Evolutionary conservation across 495 filamentous ascomycete species (phyloP), one percentile per base, ranked within the genome.

Genomic region (Pyronema omphalodes): DNA sequence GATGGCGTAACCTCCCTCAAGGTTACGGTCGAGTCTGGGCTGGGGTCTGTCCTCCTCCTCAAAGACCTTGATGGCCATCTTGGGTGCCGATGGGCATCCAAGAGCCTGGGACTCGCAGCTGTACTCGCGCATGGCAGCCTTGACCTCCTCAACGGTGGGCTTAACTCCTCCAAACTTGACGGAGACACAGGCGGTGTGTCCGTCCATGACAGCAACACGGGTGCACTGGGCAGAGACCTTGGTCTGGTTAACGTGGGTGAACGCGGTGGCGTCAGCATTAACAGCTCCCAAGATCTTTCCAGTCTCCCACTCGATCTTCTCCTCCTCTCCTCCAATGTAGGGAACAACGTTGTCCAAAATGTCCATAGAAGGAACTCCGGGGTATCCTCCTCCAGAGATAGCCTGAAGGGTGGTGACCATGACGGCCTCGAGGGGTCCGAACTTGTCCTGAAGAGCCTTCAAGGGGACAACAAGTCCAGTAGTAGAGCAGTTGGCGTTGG

Each of bases 401-500:
- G 86, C 86, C 68, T 93, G 86, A 70, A 86, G 78, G n/a, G 86
- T 93, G 50, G 88, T 84, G 12, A 93, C 82, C 59, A 79, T 82
- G 18, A 87, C 83, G 60, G 75, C 69, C 60, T 83, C 77, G 55
- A 93, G 76, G 40, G 73, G 73, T 35, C 84, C 86, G 64, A 89
- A 88, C 60, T 75, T 74, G 37, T 80, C 76, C 67, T 85, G 79
- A 37, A 93, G 75, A 17, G 83, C 86, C 15, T 85, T 86, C 62
- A 88, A 83, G n/a, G 86, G 86, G 54, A 89, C 86, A 47, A 88
- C 86, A 49, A 91, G 74, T 14, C 86, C 86, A 62, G 89, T 89
- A 52, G 89, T 87, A 17, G 84, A 84, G 69, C 86, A 93, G 72
- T 93, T 91, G 53, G 83, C 87, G 71, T 91, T 91, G 73, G 84